Conservation (phyloP, 345 rosid genomes). For the Euphorbia pulcherrima region DNA sequence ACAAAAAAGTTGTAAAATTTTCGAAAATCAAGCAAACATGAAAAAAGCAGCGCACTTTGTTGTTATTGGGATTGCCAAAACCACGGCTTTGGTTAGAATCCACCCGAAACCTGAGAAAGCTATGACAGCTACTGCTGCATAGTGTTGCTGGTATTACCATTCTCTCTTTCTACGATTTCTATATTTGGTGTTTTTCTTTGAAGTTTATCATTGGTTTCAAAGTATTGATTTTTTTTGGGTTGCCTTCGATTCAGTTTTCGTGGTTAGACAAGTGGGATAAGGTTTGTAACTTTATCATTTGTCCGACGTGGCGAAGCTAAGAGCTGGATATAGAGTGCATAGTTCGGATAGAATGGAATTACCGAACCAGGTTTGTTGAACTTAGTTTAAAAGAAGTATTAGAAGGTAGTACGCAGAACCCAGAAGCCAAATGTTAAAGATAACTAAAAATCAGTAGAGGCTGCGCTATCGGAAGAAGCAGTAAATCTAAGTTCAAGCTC, state of each 20-base stretch:
- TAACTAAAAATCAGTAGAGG: too few relatives aligned
- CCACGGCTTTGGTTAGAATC: conserved; percentile 39
- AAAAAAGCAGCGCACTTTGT: conserved; percentile 2
- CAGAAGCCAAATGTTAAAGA: too few relatives aligned
- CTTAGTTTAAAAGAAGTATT: too few relatives aligned
- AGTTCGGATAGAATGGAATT: too few relatives aligned
- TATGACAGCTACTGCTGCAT: neutral
- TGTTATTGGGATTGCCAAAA: conserved; percentile 32
- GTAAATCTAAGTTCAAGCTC: too few relatives aligned
- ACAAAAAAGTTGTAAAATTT: neutral
- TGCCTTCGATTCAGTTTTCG: neutral
- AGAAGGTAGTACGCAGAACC: too few relatives aligned
- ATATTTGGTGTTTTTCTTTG: neutral
- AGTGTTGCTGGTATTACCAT: conserved; percentile 9
- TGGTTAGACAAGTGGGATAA: neutral
- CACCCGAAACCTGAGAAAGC: conserved; percentile 22
- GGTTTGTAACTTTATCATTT: neutral
- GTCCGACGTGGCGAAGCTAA: neutral
- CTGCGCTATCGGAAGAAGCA: too few relatives aligned
- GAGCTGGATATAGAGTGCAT: neutral
- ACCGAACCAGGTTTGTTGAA: too few relatives aligned
- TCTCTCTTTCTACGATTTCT: neutral
- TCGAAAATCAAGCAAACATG: too few relatives aligned
- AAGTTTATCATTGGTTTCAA: neutral
- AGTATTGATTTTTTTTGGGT: neutral